Evolutionary conservation across 441 rosid species (phyloP).

Genomic region (Oxalis stricta): DNA sequence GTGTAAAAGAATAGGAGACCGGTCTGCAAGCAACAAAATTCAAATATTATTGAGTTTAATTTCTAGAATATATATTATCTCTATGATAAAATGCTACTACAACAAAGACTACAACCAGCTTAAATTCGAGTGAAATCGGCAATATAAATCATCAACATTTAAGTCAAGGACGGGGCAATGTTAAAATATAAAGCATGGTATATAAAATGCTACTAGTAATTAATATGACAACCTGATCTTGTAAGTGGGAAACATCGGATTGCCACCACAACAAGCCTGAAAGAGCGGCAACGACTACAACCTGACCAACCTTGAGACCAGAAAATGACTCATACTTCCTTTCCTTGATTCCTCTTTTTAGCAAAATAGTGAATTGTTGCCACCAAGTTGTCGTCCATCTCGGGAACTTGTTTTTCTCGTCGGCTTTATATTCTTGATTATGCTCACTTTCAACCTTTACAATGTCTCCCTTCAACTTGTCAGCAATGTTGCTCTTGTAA

Average conservation of each 20-base stretch:
- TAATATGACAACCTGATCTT: constrained; percentile 48
- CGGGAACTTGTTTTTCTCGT: constrained; percentile 13
- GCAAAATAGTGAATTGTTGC: constrained; percentile 35
- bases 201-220: background rate
- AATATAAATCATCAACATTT: too few species aligned
- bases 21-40: constrained; percentile 43
- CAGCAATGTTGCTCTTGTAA: constrained; percentile 23
- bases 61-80: too few species aligned
- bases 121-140: too few species aligned
- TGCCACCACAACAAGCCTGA: constrained; percentile 49
- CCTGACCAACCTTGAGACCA: constrained; percentile 17
- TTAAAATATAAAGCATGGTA: too few species aligned
- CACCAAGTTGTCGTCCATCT: constrained; percentile 45
- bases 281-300: constrained; percentile 22
- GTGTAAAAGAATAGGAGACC: constrained; percentile 54
- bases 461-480: constrained; percentile 20
- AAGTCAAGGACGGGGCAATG: too few species aligned
- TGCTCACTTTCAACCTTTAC: constrained; percentile 8
- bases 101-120: too few species aligned
- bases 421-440: constrained; percentile 10
- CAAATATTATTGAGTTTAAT: too few species aligned
- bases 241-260: constrained; percentile 25
- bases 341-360: constrained; percentile 35
- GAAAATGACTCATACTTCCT: constrained; percentile 31
- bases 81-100: too few species aligned